These are phyloP conservation scores for Aaosphaeria arxii DNA, from an alignment of 2,329 filamentous ascomycete species.

Conservation along the genomic window DNA sequence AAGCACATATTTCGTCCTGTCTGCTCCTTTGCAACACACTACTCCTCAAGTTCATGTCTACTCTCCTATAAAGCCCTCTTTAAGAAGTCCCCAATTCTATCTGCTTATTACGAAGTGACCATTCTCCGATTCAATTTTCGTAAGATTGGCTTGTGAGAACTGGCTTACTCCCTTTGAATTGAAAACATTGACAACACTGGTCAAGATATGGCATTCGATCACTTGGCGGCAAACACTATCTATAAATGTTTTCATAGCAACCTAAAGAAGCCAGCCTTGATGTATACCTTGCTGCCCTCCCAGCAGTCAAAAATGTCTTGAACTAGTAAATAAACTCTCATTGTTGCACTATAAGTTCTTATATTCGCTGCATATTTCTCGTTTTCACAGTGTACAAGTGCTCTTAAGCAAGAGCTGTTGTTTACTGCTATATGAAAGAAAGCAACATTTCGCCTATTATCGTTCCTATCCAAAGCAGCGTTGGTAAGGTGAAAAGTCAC, in stretches of 20 bases:
- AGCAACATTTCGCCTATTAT: constrained; percentile 30
- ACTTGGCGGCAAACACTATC: constrained; percentile 7
- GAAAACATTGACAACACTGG: constrained; percentile 1
- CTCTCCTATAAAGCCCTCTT: constrained; percentile 3
- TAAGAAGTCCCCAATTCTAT: background rate
- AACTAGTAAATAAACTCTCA: too few species aligned
- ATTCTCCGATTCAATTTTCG: constrained; percentile 1
- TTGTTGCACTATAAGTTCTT: constrained; percentile 17
- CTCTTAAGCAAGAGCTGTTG: background rate
- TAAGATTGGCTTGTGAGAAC: background rate
- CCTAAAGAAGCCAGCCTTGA: background rate
- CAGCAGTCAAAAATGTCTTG: too few species aligned
- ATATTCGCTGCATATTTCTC: constrained; percentile 21
- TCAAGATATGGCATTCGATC: constrained; percentile 6
- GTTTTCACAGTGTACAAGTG: constrained; percentile 29
- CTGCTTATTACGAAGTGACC: constrained; percentile 1
- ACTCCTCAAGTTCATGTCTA: constrained; percentile 4
- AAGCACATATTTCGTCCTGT: too few species aligned
- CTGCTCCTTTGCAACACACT: background rate
- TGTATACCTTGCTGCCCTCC: background rate
- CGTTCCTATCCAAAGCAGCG: constrained; percentile 49
- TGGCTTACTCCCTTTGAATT: constrained; percentile 1
- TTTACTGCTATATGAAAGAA: constrained; percentile 43
- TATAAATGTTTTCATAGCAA: constrained; percentile 5
- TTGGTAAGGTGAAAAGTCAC: constrained; percentile 48